phyloP scores from a whole-genome alignment of 1,284 basidiomycete genomes.

The Cryptococcus amylolentus region DNA sequence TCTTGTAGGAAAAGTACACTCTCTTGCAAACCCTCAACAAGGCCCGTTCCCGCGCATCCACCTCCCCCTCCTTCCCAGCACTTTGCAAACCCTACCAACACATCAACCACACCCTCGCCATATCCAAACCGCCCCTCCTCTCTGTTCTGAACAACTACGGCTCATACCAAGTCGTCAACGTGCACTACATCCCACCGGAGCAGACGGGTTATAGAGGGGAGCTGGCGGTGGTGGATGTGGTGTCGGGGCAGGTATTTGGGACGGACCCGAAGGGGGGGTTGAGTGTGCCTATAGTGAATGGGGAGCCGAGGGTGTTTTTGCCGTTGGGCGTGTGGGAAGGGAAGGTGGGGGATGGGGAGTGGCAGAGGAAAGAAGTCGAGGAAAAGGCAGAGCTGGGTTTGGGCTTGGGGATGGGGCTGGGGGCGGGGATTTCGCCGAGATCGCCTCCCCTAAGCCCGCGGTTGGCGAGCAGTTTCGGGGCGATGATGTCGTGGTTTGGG shows the following conservation, averaged over 20 bases:
- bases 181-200: constrained; percentile 20
- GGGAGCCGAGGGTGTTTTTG: constrained; percentile 42
- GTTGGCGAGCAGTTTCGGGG: constrained; percentile 15
- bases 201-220: constrained; percentile 52
- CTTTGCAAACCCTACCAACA: constrained; percentile 53
- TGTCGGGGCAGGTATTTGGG: constrained; percentile 56
- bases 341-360: constrained; percentile 8
- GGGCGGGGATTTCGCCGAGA: neutral
- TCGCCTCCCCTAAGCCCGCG: constrained; percentile 5
- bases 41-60: constrained; percentile 57
- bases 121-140: constrained; percentile 65
- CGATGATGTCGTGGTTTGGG: constrained; percentile 20
- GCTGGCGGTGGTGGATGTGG: constrained; percentile 60
- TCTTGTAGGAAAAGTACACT: constrained; percentile 41
- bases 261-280: constrained; percentile 54
- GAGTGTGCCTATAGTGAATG: constrained; percentile 31
- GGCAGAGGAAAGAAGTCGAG: constrained; percentile 1
- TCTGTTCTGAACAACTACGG: constrained; percentile 66
- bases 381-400: too few relatives aligned
- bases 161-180: constrained; percentile 27
- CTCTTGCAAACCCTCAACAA: constrained; percentile 60
- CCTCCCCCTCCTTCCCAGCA: constrained; percentile 56
- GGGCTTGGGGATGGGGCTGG: too few relatives aligned
- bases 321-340: constrained; percentile 28
- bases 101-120: constrained; percentile 54